Conservation (phyloP, 2,329 filamentous ascomycete species). For the Venturia asperata region DNA sequence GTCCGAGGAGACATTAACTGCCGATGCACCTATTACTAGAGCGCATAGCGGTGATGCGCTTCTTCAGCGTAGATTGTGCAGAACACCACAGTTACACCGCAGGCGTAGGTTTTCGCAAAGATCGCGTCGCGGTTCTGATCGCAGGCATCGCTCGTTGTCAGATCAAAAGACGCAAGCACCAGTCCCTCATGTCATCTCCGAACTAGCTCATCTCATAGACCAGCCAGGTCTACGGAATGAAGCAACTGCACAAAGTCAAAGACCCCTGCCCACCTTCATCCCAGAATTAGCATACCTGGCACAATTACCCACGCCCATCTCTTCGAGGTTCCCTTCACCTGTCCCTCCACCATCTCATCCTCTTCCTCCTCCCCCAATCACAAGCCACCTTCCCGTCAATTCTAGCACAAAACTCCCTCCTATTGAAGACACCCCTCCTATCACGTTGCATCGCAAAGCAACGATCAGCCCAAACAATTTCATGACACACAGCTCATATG, state of each 20-base stretch:
- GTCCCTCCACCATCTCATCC: not conserved
- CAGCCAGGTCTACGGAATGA: not conserved
- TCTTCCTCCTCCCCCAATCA: not conserved
- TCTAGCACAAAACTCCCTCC: not conserved
- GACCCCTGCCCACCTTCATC: not conserved
- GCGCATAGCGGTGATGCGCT: not conserved
- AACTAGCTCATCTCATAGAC: not conserved
- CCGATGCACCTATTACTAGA: not conserved
- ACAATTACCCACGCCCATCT: not conserved
- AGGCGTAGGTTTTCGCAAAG: not conserved
- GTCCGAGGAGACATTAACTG: not conserved
- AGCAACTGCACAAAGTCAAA: not conserved
- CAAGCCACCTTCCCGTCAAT: not conserved
- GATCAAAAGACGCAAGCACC: not conserved
- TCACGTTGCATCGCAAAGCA: not conserved
- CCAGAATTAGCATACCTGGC: not conserved
- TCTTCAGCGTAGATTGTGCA: not conserved
- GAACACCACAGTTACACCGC: not conserved
- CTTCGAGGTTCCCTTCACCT: not conserved
- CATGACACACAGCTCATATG: constrained; percentile 2
- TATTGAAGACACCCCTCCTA: not conserved
- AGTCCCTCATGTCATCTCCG: not conserved
- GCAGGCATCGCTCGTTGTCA: not conserved
- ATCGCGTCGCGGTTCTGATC: not conserved
- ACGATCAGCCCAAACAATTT: not conserved